Evolutionary conservation across 2,329 filamentous ascomycete genomes (phyloP), one percentile per base, ranked within the genome.

Genomic region (Fusarium stilboides): DNA sequence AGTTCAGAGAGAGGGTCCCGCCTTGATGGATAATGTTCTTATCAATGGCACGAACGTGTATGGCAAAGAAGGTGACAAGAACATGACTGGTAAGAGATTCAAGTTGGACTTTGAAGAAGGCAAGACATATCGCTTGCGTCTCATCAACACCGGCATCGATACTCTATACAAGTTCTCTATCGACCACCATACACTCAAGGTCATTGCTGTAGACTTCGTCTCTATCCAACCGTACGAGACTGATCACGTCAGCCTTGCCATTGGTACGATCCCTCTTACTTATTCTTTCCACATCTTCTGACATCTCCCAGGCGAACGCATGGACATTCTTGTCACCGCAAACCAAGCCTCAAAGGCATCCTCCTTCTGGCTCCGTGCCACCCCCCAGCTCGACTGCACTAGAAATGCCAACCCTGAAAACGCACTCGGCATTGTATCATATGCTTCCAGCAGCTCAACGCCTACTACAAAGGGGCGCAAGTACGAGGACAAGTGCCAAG

Each of bases 191-290:
- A 82, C 74, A 1, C 76, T 91, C 68, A 85, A 81, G 0, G 87
- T 91, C 36, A 87, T 91, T 50, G 81, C 84, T 1, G 79, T 77
- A 12, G 89, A 90, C 69, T 79, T 90, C 15, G 85, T 91, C 0
- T 86, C 88, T 8, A 82, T 91, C 34, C 71, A 80, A 15, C 88
- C 88, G 1, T 91, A 86, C 65, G 77, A 77, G 1, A 84, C 87
- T 3, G 79, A 81, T 1, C 61, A 83, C n/a, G 76, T 89, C n/a
- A 83, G 79, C 24, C 79, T 89, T 13, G 84, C 79, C 31, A 82
- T 72, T 19, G 87, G 78, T 33, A 79, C 78, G 70, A 75, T 26
- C 14, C 15, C 37, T 28, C 20, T 22, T 28, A 12, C 4, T n/a
- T 22, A 8, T 20, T n/a, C 33, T 19, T 17, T 19, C 8, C n/a